phyloP scores from a whole-genome alignment of 1,139 yeast species.

The Yarrowia galli region DNA sequence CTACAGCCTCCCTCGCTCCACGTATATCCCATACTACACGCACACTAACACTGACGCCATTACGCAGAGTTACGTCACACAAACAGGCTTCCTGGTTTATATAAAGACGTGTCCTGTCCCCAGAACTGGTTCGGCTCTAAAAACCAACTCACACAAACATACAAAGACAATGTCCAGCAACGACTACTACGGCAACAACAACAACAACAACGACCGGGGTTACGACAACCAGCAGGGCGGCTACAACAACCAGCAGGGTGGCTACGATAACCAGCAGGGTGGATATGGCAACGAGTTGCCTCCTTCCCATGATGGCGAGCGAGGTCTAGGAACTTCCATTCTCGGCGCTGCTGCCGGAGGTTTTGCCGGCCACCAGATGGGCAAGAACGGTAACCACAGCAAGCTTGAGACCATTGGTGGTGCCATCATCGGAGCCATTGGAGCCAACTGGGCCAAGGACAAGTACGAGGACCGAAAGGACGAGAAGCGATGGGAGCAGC shows the following conservation, averaged over 20 bases:
- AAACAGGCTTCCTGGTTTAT: not conserved
- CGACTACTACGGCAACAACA: conserved; percentile 35
- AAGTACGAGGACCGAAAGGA: conserved; percentile 44
- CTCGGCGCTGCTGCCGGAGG: conserved; percentile 70
- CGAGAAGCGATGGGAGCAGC: conserved; percentile 42
- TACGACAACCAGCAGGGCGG: conserved; percentile 7
- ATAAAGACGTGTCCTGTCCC: conserved; percentile 16
- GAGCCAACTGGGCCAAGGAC: conserved; percentile 63
- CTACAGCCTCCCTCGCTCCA: not conserved
- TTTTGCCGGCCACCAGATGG: conserved; percentile 52
- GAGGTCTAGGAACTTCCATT: conserved; percentile 64
- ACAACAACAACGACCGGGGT: conserved; percentile 19
- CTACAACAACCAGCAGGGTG: conserved; percentile 19
- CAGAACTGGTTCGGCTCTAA: not conserved
- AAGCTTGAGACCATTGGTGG: conserved; percentile 63
- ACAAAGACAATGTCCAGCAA: conserved; percentile 21
- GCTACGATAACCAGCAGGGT: not conserved
- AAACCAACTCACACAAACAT: not conserved
- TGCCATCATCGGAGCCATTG: conserved; percentile 66
- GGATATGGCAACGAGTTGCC: conserved; percentile 27
- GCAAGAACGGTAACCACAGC: conserved; percentile 55
- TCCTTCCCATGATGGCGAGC: conserved; percentile 54
- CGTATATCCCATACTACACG: no score
- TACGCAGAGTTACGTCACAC: conserved; percentile 32
- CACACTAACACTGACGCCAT: not conserved